phyloP scores from a whole-genome alignment of 2,329 filamentous ascomycete genomes.

The Phaeoacremonium minimum region DNA sequence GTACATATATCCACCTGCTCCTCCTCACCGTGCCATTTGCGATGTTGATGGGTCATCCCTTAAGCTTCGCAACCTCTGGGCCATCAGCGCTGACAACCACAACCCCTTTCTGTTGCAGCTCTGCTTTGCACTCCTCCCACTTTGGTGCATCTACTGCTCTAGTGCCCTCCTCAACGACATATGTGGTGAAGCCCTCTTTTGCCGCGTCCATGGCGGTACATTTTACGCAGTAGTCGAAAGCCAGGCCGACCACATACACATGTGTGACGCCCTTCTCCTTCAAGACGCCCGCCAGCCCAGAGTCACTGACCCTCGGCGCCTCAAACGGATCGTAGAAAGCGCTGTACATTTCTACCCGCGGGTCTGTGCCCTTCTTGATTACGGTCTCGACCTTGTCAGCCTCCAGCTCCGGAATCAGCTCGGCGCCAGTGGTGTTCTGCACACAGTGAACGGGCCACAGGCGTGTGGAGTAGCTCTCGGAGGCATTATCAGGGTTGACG shows the following conservation, averaged over 20 bases:
- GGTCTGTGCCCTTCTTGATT: slow-evolving; percentile 74
- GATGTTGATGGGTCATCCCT: no score
- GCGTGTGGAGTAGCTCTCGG: slow-evolving; percentile 59
- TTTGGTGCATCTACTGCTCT: slow-evolving; percentile 60
- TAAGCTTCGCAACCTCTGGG: slow-evolving; percentile 49
- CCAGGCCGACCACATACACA: slow-evolving; percentile 82
- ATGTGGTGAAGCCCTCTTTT: slow-evolving; percentile 71
- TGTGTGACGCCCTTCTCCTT: slow-evolving; percentile 59
- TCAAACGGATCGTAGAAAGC: slow-evolving; percentile 81
- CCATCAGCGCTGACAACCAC: slow-evolving; percentile 54
- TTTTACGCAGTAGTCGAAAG: slow-evolving; percentile 86
- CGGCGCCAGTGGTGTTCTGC: slow-evolving; percentile 66
- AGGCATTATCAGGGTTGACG: slow-evolving; percentile 58
- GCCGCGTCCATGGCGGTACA: slow-evolving; percentile 74
- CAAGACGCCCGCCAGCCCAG: slow-evolving; percentile 58
- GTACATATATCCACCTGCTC: no score
- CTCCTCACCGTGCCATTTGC: no score
- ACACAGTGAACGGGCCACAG: slow-evolving; percentile 94
- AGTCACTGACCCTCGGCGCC: slow-evolving; percentile 54
- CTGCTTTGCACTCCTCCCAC: slow-evolving; percentile 52
- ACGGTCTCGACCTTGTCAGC: slow-evolving; percentile 55
- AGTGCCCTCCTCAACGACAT: slow-evolving; percentile 74
- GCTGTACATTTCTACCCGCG: slow-evolving; percentile 86
- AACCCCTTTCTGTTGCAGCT: slow-evolving; percentile 57
- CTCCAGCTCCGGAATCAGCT: slow-evolving; percentile 70